Base-by-base conservation (phyloP, 2,329 filamentous ascomycete genomes). In the Stagonosporopsis vannaccii region DNA sequence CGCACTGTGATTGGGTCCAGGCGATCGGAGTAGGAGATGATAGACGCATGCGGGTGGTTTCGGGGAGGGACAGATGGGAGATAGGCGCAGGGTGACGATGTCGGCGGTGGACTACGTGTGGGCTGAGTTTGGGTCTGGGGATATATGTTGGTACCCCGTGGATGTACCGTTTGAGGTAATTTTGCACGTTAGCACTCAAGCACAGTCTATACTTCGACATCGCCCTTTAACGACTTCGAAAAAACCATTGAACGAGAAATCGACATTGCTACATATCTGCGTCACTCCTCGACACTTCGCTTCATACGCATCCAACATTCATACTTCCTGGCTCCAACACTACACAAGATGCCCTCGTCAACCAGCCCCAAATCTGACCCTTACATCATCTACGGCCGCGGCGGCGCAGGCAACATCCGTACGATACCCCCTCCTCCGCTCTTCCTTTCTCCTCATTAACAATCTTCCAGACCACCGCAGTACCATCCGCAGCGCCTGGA, bases 341-440 rank as follows among this genome's bases (percentile, higher is more conserved):
- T 13, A 37, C 15, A 39, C 49, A 57, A 11, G 12, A 58, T 58
- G 55, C 55, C 48, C 36, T 49, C 47, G 12, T 52, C 48, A 17
- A 44, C 49, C 36, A 40, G 23, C 26, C 55, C 55, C 28, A 58
- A 58, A 37, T 32, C 47, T 3, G 55, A 58, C 33, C 55, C 55
- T 11, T 58, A 58, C 49, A 58, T 58, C 49, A 45, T 53, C n/a
- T 58, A 58, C 26, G 55, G 55, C 7, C 55, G 55, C 44, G 55
- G 55, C 39, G 55, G 55, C 26, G 55, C 55, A 7, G 55, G 55
- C 20, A 58, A 58, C 39, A 52, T 58, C 26, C 55, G 55, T 58
- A 52, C 13, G 49, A 36, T 28, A n/a, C n/a, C n/a, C n/a, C n/a
- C 33, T 15, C 17, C 23, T 28, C 11, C n/a, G 6, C 9, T 19